Evolutionary conservation across 208 protist species (phyloP).

Genomic region (Novymonas esmeraldas): DNA sequence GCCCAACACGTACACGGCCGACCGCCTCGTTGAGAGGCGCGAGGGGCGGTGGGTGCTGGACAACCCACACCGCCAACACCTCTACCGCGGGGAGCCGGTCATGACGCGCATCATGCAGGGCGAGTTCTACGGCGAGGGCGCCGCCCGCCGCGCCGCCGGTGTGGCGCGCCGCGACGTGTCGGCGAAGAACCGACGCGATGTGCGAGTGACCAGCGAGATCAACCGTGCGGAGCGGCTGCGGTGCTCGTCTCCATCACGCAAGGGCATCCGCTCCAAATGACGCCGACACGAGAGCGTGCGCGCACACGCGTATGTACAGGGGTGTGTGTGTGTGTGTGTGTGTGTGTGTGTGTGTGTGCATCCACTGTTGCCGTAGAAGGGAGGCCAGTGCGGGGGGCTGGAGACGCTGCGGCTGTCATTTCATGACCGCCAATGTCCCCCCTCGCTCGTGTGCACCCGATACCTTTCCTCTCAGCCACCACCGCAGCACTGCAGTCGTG

Average conservation of each 20-base stretch:
- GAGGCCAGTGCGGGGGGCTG: too few relatives aligned
- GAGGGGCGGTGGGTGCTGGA: constrained; percentile 61
- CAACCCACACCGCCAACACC: constrained; percentile 72
- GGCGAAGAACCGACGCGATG: constrained; percentile 49
- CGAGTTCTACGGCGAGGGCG: constrained; percentile 57
- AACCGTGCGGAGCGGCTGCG: constrained; percentile 35
- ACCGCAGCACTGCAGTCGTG: too few relatives aligned
- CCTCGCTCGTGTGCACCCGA: too few relatives aligned
- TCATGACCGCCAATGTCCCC: too few relatives aligned
- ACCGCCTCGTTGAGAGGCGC: constrained; percentile 34
- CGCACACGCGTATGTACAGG: too few relatives aligned
- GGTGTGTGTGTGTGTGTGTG: neutral
- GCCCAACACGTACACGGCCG: constrained; percentile 52
- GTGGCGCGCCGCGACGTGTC: constrained; percentile 23
- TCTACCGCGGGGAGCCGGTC: constrained; percentile 65
- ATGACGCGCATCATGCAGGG: constrained; percentile 81
- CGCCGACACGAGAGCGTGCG: too few relatives aligned
- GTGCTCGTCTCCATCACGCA: neutral
- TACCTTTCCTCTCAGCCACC: too few relatives aligned
- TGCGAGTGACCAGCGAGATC: constrained; percentile 52
- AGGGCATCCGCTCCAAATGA: constrained; percentile 17
- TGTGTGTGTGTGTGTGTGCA: too few relatives aligned
- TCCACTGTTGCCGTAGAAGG: too few relatives aligned
- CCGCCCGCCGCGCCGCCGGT: constrained; percentile 10
- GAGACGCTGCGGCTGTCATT: too few relatives aligned